phyloP scores from a whole-genome alignment of 805 yeast genomes.

The Ogataea glucozyma region DNA sequence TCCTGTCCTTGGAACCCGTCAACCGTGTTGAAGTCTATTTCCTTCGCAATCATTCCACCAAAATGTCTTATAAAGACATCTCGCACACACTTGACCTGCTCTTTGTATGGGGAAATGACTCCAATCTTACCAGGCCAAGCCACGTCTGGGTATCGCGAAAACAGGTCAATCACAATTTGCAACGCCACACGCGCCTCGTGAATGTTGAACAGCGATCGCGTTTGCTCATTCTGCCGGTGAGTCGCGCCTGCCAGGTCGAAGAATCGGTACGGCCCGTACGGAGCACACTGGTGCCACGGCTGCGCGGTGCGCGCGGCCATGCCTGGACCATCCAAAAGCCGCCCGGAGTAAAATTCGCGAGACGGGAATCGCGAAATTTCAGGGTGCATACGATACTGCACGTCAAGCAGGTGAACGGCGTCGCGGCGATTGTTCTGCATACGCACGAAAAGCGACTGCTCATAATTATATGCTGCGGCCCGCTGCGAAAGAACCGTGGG shows the following conservation, averaged over 20 bases:
- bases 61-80: constrained; percentile 55
- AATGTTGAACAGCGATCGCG: constrained; percentile 70
- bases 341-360: constrained; percentile 71
- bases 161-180: constrained; percentile 60
- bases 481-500: constrained; percentile 92
- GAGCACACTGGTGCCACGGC: constrained; percentile 68
- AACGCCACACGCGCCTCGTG: constrained; percentile 75
- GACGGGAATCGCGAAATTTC: constrained; percentile 87
- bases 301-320: constrained; percentile 60
- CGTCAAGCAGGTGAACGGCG: constrained; percentile 74
- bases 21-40: constrained; percentile 87
- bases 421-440: constrained; percentile 70
- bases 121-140: constrained; percentile 78
- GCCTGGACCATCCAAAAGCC: constrained; percentile 74
- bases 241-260: constrained; percentile 61
- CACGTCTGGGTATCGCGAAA: constrained; percentile 45
- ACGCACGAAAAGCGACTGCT: constrained; percentile 90
- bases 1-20: constrained; percentile 99
- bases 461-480: constrained; percentile 78
- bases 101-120: constrained; percentile 91
- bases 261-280: constrained; percentile 75
- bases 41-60: constrained; percentile 63
- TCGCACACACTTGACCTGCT: constrained; percentile 67
- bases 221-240: constrained; percentile 63
- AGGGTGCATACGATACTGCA: constrained; percentile 98